phyloP scores from a whole-genome alignment of 2,329 filamentous ascomycete genomes.

The Aspergillus brunneoviolaceus region DNA sequence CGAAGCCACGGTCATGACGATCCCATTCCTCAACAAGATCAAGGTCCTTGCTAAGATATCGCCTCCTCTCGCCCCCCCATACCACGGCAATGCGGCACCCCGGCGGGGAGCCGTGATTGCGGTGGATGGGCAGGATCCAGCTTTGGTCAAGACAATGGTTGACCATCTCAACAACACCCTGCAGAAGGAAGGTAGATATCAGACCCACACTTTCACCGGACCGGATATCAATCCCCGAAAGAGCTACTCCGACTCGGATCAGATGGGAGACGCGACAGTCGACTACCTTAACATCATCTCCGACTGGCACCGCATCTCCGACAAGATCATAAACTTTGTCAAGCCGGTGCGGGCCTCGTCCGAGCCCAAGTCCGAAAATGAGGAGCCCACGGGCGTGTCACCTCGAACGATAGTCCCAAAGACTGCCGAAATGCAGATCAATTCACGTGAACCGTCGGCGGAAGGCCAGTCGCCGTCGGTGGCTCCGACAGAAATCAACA shows the following conservation, averaged over 20 bases:
- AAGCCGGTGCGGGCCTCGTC: constrained; percentile 32
- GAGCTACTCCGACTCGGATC: constrained; percentile 24
- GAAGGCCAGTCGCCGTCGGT: constrained; percentile 28
- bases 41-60: constrained; percentile 73
- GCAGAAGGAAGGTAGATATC: constrained; percentile 52
- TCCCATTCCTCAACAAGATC: constrained; percentile 74
- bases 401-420: constrained; percentile 36
- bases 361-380: constrained; percentile 19
- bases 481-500: constrained; percentile 13
- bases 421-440: constrained; percentile 29
- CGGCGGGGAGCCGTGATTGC: constrained; percentile 77
- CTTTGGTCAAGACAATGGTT: constrained; percentile 65
- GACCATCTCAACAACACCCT: constrained; percentile 60
- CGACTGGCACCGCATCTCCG: constrained; percentile 73
- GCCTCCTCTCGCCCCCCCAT: constrained; percentile 57
- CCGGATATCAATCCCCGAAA: constrained; percentile 32
- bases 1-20: constrained; percentile 72
- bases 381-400: constrained; percentile 27
- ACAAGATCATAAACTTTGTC: constrained; percentile 65
- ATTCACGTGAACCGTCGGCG: constrained; percentile 31
- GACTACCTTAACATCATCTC: constrained; percentile 67
- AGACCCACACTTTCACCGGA: constrained; percentile 52
- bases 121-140: constrained; percentile 70
- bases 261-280: constrained; percentile 48
- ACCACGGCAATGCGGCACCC: constrained; percentile 30